phyloP scores from a whole-genome alignment of 1,139 yeast species.

The Debaryomycetaceae sp. region DNA sequence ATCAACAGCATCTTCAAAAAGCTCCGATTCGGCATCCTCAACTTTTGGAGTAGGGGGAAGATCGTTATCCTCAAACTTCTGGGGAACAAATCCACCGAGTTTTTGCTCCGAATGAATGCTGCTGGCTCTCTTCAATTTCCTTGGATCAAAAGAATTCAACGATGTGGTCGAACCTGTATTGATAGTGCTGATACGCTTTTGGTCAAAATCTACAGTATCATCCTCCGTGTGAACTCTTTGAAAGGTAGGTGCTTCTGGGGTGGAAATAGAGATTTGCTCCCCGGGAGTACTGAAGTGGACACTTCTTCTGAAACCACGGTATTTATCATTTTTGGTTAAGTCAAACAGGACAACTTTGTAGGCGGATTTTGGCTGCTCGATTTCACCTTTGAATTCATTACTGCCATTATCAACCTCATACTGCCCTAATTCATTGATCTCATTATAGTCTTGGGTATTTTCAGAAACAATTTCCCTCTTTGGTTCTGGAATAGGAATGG shows the following conservation, averaged over 20 bases:
- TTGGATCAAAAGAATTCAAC: conserved; percentile 13
- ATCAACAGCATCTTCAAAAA: not conserved
- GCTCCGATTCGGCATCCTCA: not conserved
- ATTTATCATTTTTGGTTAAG: conserved; percentile 33
- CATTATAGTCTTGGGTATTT: not conserved
- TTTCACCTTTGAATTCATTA: not conserved
- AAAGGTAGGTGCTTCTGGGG: conserved; percentile 19
- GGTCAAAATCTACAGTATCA: conserved; percentile 4
- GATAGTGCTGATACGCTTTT: not conserved
- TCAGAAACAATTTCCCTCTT: not conserved
- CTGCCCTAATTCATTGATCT: not conserved
- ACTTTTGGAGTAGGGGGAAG: not conserved
- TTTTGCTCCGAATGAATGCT: not conserved
- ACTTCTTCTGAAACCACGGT: conserved; percentile 46
- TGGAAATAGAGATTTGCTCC: conserved; percentile 26
- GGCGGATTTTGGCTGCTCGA: not conserved
- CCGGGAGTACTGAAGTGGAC: conserved; percentile 19
- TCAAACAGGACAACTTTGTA: conserved; percentile 16
- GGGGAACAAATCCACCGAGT: conserved; percentile 16
- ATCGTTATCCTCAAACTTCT: conserved; percentile 15
- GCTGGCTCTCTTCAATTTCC: conserved; percentile 5
- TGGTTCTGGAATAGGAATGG: not conserved
- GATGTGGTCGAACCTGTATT: conserved; percentile 8
- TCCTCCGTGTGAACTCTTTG: conserved; percentile 8
- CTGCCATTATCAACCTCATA: not conserved